Evolutionary conservation across 345 rosid species (phyloP).

Genomic region (Gossypium australe): DNA sequence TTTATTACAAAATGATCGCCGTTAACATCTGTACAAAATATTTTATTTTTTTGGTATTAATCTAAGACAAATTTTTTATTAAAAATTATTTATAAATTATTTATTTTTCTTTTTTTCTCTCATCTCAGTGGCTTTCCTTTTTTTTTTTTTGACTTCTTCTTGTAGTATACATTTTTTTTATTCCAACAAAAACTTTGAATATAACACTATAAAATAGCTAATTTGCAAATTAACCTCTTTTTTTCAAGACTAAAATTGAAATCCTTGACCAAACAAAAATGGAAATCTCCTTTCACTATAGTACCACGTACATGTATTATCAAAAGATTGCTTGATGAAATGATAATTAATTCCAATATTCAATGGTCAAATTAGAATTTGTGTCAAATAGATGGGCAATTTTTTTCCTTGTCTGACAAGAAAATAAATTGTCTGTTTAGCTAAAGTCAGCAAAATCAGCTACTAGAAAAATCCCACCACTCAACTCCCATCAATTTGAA

Average conservation of each 20-base stretch:
- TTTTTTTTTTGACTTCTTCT: background rate
- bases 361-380: background rate
- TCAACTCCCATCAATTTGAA: background rate
- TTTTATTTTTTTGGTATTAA: too few relatives aligned
- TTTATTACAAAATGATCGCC: too few relatives aligned
- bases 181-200: background rate
- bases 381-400: background rate
- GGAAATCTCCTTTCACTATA: background rate
- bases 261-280: background rate
- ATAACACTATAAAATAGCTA: background rate
- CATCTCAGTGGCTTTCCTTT: too few relatives aligned
- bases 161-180: background rate
- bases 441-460: conserved; percentile 2
- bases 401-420: background rate
- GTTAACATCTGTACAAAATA: too few relatives aligned
- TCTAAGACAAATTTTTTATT: too few relatives aligned
- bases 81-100: too few relatives aligned
- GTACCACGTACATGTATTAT: background rate
- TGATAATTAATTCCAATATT: background rate
- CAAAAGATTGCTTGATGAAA: background rate
- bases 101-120: background rate
- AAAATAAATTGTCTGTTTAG: background rate
- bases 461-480: background rate
- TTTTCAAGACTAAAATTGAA: background rate
- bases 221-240: background rate